Evolutionary conservation across 352 stramenopile species (phyloP).

Genomic region (Phytophthora uliginosa): DNA sequence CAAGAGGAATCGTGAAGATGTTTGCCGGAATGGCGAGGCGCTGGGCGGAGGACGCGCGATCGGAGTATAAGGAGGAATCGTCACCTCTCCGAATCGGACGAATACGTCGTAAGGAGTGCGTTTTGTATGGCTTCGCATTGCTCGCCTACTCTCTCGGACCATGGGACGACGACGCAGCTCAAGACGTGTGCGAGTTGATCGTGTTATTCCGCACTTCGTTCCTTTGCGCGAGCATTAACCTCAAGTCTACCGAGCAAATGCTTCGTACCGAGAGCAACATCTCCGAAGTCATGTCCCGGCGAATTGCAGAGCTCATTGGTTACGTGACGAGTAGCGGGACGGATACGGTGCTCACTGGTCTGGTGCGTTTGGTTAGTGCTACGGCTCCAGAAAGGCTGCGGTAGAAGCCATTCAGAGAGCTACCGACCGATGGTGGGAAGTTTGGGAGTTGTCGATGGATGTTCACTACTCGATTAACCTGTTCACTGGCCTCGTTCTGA

Average conservation of each 20-base stretch:
- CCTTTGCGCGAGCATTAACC: constrained; percentile 32
- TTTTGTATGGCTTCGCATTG: constrained; percentile 59
- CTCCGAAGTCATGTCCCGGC: constrained; percentile 44
- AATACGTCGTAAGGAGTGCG: constrained; percentile 49
- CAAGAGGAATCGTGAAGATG: constrained; percentile 16
- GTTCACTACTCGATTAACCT: constrained; percentile 58
- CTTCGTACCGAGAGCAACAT: constrained; percentile 34
- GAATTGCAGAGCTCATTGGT: constrained; percentile 26
- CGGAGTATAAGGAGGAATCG: not conserved
- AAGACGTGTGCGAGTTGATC: constrained; percentile 54
- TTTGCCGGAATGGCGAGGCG: constrained; percentile 38
- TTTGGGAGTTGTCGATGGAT: constrained; percentile 34
- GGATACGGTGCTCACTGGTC: constrained; percentile 20
- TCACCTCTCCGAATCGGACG: constrained; percentile 1
- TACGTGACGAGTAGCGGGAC: constrained; percentile 12
- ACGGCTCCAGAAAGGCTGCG: constrained; percentile 30
- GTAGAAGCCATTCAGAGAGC: constrained; percentile 34
- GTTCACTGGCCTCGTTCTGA: constrained; percentile 53
- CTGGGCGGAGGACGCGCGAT: constrained; percentile 39
- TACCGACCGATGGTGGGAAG: not conserved
- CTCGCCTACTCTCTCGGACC: constrained; percentile 34
- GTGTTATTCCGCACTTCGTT: constrained; percentile 56
- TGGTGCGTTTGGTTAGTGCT: constrained; percentile 39
- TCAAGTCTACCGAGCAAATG: constrained; percentile 30
- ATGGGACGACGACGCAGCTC: constrained; percentile 16